These are phyloP conservation scores for Microbotryum saponariae DNA, from an alignment of 1,284 basidiomycete genomes.

Conservation along the genomic window DNA sequence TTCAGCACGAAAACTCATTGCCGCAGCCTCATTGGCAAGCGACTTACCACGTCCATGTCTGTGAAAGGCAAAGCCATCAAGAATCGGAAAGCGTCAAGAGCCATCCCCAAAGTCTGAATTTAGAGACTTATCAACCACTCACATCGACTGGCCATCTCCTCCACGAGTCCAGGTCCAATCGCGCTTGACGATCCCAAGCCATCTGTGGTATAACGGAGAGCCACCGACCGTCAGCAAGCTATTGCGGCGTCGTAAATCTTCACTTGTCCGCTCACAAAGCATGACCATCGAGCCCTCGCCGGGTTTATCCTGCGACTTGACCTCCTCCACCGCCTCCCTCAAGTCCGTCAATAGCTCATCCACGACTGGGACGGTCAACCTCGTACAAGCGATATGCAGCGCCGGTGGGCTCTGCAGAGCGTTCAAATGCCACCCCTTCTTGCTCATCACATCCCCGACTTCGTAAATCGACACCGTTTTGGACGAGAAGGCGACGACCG, in stretches of 20 bases:
- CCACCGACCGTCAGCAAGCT: neutral
- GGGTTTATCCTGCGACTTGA: conserved; percentile 44
- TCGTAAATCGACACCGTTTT: conserved; percentile 62
- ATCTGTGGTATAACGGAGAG: conserved; percentile 9
- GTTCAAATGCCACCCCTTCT: conserved; percentile 56
- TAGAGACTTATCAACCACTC: neutral
- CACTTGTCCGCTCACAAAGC: conserved; percentile 51
- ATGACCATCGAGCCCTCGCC: conserved; percentile 67
- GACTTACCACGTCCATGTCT: conserved; percentile 32
- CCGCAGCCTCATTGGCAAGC: too few relatives aligned
- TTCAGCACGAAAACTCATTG: neutral
- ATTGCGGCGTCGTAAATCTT: too few relatives aligned
- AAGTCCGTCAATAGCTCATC: conserved; percentile 74
- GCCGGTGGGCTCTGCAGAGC: conserved; percentile 69
- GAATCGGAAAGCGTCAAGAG: neutral
- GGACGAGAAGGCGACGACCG: conserved; percentile 79
- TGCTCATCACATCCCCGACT: conserved; percentile 81
- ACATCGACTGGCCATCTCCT: conserved; percentile 59
- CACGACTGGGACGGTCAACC: conserved; percentile 65
- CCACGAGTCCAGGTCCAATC: conserved; percentile 79
- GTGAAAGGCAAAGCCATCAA: neutral
- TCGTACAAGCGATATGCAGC: conserved; percentile 88
- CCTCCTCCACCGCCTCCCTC: conserved; percentile 62
- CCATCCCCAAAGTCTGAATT: neutral
- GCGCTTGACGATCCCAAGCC: conserved; percentile 80